Evolutionary conservation across 108 stramenopile genomes (phyloP), one percentile per base, ranked within the genome.

Genomic region (Aurantiochytrium sp.): DNA sequence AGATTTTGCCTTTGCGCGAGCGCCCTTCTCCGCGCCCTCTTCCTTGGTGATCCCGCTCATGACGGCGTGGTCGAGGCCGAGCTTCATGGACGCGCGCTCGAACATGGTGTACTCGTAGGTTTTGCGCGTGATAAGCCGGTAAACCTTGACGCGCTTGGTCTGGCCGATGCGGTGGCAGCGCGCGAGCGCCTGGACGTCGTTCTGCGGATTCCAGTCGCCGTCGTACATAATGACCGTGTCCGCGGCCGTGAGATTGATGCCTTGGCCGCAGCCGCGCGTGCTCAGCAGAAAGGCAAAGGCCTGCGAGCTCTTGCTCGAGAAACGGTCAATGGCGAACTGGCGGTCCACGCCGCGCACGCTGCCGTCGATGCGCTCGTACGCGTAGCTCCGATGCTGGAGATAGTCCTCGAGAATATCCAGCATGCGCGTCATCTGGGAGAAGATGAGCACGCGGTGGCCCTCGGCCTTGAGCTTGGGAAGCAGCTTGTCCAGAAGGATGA

Each of bases 101-200:
- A 99, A 99, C 98, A 99, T 98, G 91, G 97, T 95, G 92, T 95
- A 94, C 90, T 98, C 99, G 90, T 99, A 99, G 10, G 97, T 97
- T 86, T 97, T 97, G 42, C 95, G 90, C 27, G 97, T 97, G 27
- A 99, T 92, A 39, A 99, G 93, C 22, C 98, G 96, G 91, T 97
- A 98, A 53, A 97, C 93, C 86, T 93, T 96, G 31, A 97, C 96
- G 30, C 88, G 90, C 86, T 97, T 97, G 53, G 96, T 99, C 90
- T 99, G 99, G 0, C 99, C 99, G 89, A 99, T 99, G 50, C 98
- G 93, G 87, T 99, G 99, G 86, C 97, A 98, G 4, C 98, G 93
- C 24, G 94, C 94, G 55, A 93, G 93, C 8, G 98, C 98, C 93
- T 99, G 98, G 3, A 97, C 69, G 86, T 99, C 98, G 85, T 98